phyloP scores from a whole-genome alignment of 2,329 filamentous ascomycete genomes.

The Fusarium incarnatum region DNA sequence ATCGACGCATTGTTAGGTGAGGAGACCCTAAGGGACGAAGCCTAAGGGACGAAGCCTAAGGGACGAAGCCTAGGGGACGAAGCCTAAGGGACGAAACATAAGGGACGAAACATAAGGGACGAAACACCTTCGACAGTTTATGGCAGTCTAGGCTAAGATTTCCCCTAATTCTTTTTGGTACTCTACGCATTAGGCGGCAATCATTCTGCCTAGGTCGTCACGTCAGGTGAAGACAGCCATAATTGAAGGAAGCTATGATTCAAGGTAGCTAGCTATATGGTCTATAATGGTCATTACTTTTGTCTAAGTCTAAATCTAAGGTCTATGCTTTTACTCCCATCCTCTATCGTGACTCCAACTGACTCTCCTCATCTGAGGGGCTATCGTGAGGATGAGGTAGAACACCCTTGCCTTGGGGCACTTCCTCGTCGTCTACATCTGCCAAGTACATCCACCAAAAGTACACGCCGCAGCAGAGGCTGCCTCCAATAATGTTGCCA shows the following conservation, averaged over 20 bases:
- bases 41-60: background rate
- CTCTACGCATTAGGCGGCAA: background rate
- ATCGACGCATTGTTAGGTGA: background rate
- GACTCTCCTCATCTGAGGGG: conserved; percentile 36
- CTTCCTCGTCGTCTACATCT: conserved; percentile 4
- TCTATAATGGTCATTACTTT: background rate
- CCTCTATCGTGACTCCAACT: background rate
- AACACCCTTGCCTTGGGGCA: conserved; percentile 2
- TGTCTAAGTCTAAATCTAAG: background rate
- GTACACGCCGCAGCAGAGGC: conserved; percentile 61
- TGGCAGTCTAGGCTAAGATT: rapidly evolving
- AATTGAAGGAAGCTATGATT: background rate
- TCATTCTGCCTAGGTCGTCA: background rate
- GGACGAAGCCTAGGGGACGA: too few relatives aligned
- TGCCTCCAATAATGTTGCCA: conserved; percentile 67
- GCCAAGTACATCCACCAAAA: conserved; percentile 44
- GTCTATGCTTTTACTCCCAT: rapidly evolving
- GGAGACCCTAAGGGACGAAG: background rate
- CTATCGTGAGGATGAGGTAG: conserved; percentile 9
- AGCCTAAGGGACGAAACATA: too few relatives aligned
- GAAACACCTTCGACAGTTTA: background rate
- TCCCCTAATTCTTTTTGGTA: background rate
- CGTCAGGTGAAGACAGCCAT: rapidly evolving
- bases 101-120: background rate
- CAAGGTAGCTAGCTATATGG: background rate